phyloP scores from a whole-genome alignment of 345 rosid genomes.

The Citrus cavaleriei region DNA sequence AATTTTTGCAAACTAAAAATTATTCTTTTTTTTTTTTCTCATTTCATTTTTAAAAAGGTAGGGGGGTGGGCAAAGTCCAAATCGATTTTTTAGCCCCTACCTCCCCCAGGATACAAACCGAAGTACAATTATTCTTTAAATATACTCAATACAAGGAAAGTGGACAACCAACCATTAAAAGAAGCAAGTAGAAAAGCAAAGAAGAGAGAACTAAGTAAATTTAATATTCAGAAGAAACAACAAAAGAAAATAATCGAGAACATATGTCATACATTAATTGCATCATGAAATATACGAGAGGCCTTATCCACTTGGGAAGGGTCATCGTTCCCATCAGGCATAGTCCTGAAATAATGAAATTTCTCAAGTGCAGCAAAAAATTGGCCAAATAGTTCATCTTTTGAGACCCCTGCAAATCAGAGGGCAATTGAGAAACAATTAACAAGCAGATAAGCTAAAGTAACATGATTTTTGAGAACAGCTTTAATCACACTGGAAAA shows the following conservation, averaged over 20 bases:
- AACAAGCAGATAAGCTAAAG: neutral
- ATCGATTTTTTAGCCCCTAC: no score
- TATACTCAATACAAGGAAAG: neutral
- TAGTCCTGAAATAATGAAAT: slow-evolving; percentile 43
- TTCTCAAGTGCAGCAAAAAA: slow-evolving; percentile 82
- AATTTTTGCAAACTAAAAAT: neutral
- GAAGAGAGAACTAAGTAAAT: neutral
- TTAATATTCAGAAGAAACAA: slow-evolving; percentile 11
- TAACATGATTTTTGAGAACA: neutral
- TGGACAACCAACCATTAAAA: slow-evolving; percentile 1
- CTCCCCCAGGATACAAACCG: no score
- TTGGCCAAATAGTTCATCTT: slow-evolving; percentile 79
- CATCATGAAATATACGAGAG: slow-evolving; percentile 63
- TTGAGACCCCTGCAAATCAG: slow-evolving; percentile 49
- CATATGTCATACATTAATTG: slow-evolving; percentile 47
- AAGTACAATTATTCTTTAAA: neutral
- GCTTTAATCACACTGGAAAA: neutral
- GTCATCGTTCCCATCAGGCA: slow-evolving; percentile 65
- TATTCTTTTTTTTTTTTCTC: no score
- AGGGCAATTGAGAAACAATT: slow-evolving; percentile 5
- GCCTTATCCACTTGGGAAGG: slow-evolving; percentile 67
- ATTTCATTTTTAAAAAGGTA: no score
- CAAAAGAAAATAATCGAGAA: slow-evolving; percentile 11
- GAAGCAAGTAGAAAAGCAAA: neutral
- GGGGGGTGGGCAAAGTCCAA: no score